phyloP scores from a whole-genome alignment of 225 moss, liverwort and hornwort species.

The Climacium dendroides region DNA sequence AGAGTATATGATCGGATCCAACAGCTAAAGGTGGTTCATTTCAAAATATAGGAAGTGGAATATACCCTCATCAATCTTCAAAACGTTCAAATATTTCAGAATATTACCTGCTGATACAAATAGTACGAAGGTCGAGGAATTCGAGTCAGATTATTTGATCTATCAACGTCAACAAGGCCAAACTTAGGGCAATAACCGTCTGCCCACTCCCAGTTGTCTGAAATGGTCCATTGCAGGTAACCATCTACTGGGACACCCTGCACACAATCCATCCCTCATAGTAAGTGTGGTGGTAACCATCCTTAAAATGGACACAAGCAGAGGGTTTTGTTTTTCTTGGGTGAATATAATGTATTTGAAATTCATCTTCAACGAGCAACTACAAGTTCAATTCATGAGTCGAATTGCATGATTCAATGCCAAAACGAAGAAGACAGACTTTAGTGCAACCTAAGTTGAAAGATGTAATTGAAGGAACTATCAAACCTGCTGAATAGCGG shows the following conservation, averaged over 20 bases:
- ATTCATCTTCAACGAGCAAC: background rate
- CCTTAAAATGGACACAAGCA: background rate
- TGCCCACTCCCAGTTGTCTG: constrained; percentile 99
- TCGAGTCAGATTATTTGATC: constrained; percentile 49
- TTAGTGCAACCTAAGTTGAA: background rate
- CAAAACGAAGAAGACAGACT: background rate
- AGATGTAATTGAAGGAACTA: background rate
- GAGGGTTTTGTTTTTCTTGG: background rate
- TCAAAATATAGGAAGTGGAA: background rate
- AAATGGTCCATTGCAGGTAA: constrained; percentile 87
- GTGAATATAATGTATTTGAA: background rate
- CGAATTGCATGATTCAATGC: background rate
- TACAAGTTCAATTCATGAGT: background rate
- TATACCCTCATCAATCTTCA: background rate
- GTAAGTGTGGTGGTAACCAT: background rate
- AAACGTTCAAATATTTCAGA: background rate
- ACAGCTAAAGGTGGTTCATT: background rate
- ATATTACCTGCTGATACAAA: constrained; percentile 61
- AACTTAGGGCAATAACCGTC: constrained; percentile 99
- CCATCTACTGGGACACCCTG: constrained; percentile 93
- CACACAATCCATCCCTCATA: background rate
- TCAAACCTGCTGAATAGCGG: constrained; percentile 66
- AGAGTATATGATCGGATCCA: background rate
- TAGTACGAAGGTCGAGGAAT: constrained; percentile 71
- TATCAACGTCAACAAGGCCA: constrained; percentile 72